Evolutionary conservation across 306 rosid species (phyloP).

Genomic region (Cucurbita ficifolia): DNA sequence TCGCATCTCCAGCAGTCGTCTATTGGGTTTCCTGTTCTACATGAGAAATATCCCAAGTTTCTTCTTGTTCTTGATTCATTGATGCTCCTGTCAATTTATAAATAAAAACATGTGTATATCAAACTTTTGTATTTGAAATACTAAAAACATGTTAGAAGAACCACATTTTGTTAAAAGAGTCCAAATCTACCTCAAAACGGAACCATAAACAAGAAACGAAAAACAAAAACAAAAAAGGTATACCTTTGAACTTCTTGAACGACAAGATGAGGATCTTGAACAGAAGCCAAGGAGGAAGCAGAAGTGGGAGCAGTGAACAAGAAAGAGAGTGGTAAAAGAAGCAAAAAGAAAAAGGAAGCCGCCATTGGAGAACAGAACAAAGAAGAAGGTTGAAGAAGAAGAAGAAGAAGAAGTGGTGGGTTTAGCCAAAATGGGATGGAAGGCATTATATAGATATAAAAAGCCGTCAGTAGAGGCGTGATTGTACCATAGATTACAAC

Average conservation of each 20-base stretch:
- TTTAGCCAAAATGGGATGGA: not conserved
- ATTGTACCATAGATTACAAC: conserved; percentile 17
- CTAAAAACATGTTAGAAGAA: too few species aligned
- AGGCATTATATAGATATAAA: conserved; percentile 18
- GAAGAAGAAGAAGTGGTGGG: not conserved
- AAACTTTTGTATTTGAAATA: too few species aligned
- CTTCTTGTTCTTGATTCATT: conserved; percentile 42
- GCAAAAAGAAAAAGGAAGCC: conserved; percentile 9
- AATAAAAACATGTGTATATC: too few species aligned
- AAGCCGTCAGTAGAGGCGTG: conserved; percentile 97
- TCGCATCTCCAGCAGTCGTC: conserved; percentile 89
- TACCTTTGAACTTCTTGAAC: conserved; percentile 71
- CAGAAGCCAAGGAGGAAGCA: conserved; percentile 20
- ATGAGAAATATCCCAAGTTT: conserved; percentile 52
- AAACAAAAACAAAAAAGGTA: not conserved
- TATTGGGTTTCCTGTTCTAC: conserved; percentile 76
- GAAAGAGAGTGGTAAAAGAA: conserved; percentile 15
- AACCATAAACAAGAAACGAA: not conserved
- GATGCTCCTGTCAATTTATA: conserved; percentile 33
- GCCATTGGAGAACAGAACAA: not conserved
- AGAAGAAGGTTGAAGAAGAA: not conserved
- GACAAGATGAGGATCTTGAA: conserved; percentile 51
- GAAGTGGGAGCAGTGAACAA: conserved; percentile 8
- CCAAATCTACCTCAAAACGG: too few species aligned
- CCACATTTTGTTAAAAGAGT: too few species aligned